These are phyloP conservation scores for Baorangia bicolor DNA, from an alignment of 768 basidiomycete species.

Conservation along the genomic window DNA sequence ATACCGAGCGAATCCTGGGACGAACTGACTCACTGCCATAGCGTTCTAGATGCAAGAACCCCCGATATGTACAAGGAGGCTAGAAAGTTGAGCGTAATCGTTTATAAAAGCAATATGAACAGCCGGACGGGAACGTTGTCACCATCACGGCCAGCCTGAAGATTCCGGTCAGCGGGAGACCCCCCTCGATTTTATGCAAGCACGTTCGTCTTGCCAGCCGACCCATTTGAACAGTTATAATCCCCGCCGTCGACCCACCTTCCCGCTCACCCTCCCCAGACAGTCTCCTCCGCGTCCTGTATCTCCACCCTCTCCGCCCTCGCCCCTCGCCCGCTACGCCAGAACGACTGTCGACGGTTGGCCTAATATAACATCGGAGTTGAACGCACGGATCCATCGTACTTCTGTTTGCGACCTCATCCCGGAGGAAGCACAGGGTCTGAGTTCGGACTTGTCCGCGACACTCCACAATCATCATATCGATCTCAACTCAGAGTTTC, in stretches of 20 bases:
- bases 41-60: conserved; percentile 7
- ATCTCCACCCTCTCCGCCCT: conserved; percentile 15
- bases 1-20: conserved; percentile 23
- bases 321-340: conserved; percentile 24
- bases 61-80: conserved; percentile 32
- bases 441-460: conserved; percentile 35
- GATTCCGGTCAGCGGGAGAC: conserved; percentile 12
- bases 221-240: conserved; percentile 21
- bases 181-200: conserved; percentile 29
- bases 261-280: conserved; percentile 15
- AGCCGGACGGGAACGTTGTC: conserved; percentile 6
- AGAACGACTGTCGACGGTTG: conserved; percentile 2
- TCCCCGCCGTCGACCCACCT: conserved; percentile 15
- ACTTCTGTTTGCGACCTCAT: conserved; percentile 33
- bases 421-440: conserved; percentile 27
- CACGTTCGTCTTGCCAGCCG: conserved; percentile 33
- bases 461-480: conserved; percentile 31
- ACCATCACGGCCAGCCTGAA: conserved; percentile 3
- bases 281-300: background rate
- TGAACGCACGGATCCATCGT: conserved; percentile 8
- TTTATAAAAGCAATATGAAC: conserved; percentile 33
- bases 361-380: background rate
- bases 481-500: conserved; percentile 40
- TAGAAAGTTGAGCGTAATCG: conserved; percentile 20
- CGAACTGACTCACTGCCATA: conserved; percentile 13